phyloP scores from a whole-genome alignment of 768 basidiomycete species.

The Hortiboletus campestris region DNA sequence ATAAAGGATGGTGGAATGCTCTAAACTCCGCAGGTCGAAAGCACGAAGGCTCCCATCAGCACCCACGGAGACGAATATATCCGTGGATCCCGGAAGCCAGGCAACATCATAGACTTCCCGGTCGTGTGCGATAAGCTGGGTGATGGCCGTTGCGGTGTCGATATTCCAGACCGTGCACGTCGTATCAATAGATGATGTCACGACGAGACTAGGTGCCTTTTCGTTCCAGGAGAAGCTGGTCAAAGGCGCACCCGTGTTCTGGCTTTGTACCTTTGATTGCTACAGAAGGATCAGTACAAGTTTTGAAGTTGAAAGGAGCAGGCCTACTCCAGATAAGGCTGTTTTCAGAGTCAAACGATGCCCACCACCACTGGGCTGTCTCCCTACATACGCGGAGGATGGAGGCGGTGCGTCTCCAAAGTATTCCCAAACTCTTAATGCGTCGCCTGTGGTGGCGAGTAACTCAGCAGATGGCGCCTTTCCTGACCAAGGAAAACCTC shows the following conservation, averaged over 20 bases:
- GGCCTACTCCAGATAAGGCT: conserved; percentile 75
- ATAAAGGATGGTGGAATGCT: conserved; percentile 98
- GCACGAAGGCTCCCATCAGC: conserved; percentile 96
- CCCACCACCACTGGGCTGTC: conserved; percentile 52
- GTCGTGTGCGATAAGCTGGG: conserved; percentile 97
- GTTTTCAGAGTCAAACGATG: conserved; percentile 73
- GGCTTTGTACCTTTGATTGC: conserved; percentile 90
- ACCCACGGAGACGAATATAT: conserved; percentile 97
- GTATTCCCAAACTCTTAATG: conserved; percentile 90
- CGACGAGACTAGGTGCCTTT: conserved; percentile 84
- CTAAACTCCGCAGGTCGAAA: conserved; percentile 93
- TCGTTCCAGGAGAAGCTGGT: conserved; percentile 99
- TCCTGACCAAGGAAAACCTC: conserved; percentile 64
- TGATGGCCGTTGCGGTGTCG: conserved; percentile 88
- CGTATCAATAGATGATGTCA: conserved; percentile 97
- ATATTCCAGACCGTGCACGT: conserved; percentile 99
- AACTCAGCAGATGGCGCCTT: conserved; percentile 71
- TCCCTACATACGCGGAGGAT: conserved; percentile 67
- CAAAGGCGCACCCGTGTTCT: conserved; percentile 81
- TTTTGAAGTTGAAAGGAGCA: conserved; percentile 1
- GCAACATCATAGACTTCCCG: conserved; percentile 96
- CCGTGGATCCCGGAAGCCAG: conserved; percentile 95
- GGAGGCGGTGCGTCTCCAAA: conserved; percentile 59
- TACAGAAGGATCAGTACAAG: conserved; percentile 27
- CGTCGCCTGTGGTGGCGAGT: conserved; percentile 92